Evolutionary conservation across 371 early-diverging fungal species (phyloP).

Genomic region (Thermomucor indicae-seudaticae): DNA sequence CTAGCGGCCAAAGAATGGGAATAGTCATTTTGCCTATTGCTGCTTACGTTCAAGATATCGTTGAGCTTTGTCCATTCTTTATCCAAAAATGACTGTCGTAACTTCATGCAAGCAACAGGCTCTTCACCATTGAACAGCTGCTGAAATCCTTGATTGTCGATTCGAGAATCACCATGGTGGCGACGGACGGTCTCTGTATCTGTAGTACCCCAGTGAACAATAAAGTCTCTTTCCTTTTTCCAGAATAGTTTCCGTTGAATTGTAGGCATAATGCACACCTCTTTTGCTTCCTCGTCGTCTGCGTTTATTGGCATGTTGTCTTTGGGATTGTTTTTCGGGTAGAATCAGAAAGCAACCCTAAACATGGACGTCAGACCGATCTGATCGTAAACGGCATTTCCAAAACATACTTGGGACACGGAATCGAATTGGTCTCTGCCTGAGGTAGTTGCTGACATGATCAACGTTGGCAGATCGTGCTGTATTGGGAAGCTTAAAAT

Average conservation of each 20-base stretch:
- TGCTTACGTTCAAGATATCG: constrained; percentile 40
- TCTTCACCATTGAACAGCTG: constrained; percentile 44
- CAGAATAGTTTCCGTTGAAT: not conserved
- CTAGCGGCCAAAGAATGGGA: not conserved
- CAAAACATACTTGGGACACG: constrained; percentile 31
- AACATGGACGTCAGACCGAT: not conserved
- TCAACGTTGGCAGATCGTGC: no score
- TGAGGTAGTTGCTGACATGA: constrained; percentile 11
- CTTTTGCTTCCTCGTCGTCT: constrained; percentile 2
- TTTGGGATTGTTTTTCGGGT: constrained; percentile 16
- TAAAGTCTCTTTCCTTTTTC: not conserved
- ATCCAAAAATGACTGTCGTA: constrained; percentile 34
- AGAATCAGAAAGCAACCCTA: constrained; percentile 46
- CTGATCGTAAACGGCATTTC: not conserved
- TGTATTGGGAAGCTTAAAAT: no score
- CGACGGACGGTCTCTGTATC: not conserved
- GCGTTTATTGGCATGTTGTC: constrained; percentile 9
- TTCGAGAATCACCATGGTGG: constrained; percentile 4
- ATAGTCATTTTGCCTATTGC: not conserved
- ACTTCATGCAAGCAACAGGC: constrained; percentile 28
- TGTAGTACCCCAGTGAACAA: not conserved
- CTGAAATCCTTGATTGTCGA: constrained; percentile 34
- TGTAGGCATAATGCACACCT: not conserved
- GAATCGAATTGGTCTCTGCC: constrained; percentile 36
- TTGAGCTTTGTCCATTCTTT: constrained; percentile 34